A percentile compares a stretch with the other conserved stretches of the same genome.
phyloP scores from a whole-genome alignment of 2,329 filamentous ascomycete species.

The Stylonectria norvegica region DNA sequence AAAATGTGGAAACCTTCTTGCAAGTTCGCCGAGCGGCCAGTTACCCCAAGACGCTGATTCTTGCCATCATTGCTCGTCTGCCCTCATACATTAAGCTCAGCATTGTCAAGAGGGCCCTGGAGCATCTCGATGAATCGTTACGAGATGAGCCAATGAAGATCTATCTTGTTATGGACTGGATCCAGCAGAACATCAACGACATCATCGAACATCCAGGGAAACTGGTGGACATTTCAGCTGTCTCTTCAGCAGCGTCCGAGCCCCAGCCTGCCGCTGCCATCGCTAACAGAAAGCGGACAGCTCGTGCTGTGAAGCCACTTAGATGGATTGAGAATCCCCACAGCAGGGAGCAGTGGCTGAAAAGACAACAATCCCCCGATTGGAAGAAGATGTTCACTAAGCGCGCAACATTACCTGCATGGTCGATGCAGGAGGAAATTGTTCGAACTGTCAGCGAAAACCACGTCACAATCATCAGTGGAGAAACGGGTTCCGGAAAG shows the following conservation, averaged over 20 bases:
- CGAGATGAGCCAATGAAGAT: slow-evolving; percentile 84
- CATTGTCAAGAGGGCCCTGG: slow-evolving; percentile 72
- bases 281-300: slow-evolving; percentile 28
- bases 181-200: slow-evolving; percentile 77
- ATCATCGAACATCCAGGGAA: slow-evolving; percentile 83
- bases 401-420: slow-evolving; percentile 77
- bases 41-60: slow-evolving; percentile 70
- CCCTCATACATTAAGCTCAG: slow-evolving; percentile 93
- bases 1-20: slow-evolving; percentile 52
- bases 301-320: slow-evolving; percentile 56
- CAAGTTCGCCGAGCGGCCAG: slow-evolving; percentile 69
- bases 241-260: slow-evolving; percentile 64
- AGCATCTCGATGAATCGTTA: slow-evolving; percentile 66
- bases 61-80: slow-evolving; percentile 67
- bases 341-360: slow-evolving; percentile 67
- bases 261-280: slow-evolving; percentile 34
- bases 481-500: slow-evolving; percentile 95
- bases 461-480: slow-evolving; percentile 93
- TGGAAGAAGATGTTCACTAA: slow-evolving; percentile 73
- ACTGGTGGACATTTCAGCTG: slow-evolving; percentile 78
- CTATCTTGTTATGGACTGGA: slow-evolving; percentile 86
- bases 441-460: slow-evolving; percentile 70
- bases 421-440: slow-evolving; percentile 75
- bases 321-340: slow-evolving; percentile 58
- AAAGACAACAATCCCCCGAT: slow-evolving; percentile 59